Evolutionary conservation across 306 rosid genomes (phyloP).

Genomic region (Urtica urens): DNA sequence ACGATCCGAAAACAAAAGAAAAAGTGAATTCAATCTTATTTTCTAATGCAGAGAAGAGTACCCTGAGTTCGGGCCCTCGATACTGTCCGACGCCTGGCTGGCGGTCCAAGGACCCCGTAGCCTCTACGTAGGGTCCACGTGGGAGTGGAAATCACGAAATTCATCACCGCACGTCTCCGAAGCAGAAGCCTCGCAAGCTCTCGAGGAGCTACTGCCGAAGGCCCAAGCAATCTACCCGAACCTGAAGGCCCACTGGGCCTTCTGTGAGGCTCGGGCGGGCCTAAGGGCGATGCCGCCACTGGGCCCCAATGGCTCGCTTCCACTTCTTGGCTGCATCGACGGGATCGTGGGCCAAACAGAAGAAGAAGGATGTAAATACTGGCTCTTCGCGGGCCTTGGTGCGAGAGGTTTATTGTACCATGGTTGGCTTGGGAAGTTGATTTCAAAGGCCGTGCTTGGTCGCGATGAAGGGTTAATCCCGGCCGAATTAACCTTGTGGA

Average conservation of each 20-base stretch:
- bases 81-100: conserved; percentile 86
- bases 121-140: conserved; percentile 67
- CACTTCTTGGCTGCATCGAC: conserved; percentile 72
- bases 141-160: conserved; percentile 83
- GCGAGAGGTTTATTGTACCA: conserved; percentile 88
- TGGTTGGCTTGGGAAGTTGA: conserved; percentile 79
- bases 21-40: too few relatives aligned
- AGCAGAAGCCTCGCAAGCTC: conserved; percentile 53
- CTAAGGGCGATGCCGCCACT: conserved; percentile 98
- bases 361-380: conserved; percentile 38
- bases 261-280: conserved; percentile 70
- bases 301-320: conserved; percentile 68
- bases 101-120: conserved; percentile 55
- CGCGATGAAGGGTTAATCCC: conserved; percentile 57
- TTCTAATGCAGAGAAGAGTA: conserved; percentile 38
- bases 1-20: too few relatives aligned
- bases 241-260: conserved; percentile 55
- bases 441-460: conserved; percentile 62
- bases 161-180: conserved; percentile 48
- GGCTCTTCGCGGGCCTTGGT: conserved; percentile 92
- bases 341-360: conserved; percentile 37
- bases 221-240: conserved; percentile 51
- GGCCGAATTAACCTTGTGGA: conserved; percentile 70
- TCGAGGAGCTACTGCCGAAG: conserved; percentile 66
- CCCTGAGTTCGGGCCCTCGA: conserved; percentile 58